Base-by-base conservation (phyloP, 2,329 filamentous ascomycete genomes). In the Penicillium sp. region DNA sequence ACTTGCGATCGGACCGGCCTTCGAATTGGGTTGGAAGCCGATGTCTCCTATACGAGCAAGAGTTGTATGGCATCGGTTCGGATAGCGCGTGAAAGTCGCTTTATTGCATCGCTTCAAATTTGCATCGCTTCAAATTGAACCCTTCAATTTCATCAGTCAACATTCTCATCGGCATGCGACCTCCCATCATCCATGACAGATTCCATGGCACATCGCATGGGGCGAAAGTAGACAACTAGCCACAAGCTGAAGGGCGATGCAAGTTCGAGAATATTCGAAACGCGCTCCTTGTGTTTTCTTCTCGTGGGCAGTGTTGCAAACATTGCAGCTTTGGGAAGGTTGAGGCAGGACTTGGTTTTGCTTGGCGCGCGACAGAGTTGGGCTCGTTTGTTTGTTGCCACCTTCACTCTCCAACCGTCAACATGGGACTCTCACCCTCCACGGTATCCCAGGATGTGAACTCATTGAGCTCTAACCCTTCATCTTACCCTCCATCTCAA, bases 401-500 rank as follows among this genome's bases (percentile, higher is more conserved):
- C 34, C 34, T 36, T 36, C 13, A 36, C 34, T 36, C 34, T 36
- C n/a, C 34, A 36, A 36, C 34, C 34, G 13, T 36, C 34, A 36
- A 36, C 34, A 50, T 50, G 38, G 45, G 50, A 38, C 21, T 44
- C 5, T 49, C 45, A 5, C 29, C 24, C 18, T 48, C 38, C n/a
- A 48, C 44, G 42, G 8, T 22, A 34, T 36, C 22, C 0, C 21
- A 29, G 4, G 29, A 53, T 22, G 9, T 43, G 18, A 22, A 43
- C 2, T 8, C 22, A 11, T 40, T 24, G 24, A 18, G 4, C n/a
- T 2, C n/a, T 5, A n/a, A 36, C 5, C n/a, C 34, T 34, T 34
- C 34, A 9, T n/a, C n/a, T 5, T 4, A 36, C 5, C n/a, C 34
- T 34, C 10, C 34, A 9, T 13, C 11, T 27, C 40, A 10, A 42